Base-by-base conservation (phyloP, 495 filamentous ascomycete species). In the Neurospora sp. region DNA sequence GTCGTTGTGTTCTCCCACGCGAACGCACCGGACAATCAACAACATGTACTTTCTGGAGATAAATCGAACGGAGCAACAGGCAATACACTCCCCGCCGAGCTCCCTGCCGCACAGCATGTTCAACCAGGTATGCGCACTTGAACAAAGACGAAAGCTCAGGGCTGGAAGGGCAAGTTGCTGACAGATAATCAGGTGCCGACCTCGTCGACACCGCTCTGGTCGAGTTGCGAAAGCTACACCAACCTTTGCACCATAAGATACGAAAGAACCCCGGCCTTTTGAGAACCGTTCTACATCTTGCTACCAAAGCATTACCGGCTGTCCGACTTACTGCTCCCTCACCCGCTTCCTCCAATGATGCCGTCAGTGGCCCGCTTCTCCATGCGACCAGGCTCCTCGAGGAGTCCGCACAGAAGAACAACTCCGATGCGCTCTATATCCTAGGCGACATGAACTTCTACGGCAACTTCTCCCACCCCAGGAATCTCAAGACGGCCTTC, bases 361-460 rank as follows among this genome's bases (percentile, higher is more conserved):
- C 74, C 31, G 75, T 83, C 37, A 81, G 74, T 69, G 80, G 80
- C 1, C 80, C 80, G 35, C 82, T 89, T 31, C 80, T 83, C 20
- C 82, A 87, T 27, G 94, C 93, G 1, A 91, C 97, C 44, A 85
- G 86, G 70, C 86, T 95, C 65, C 85, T 99, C 71, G 87, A 93
- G 76, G 84, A 88, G 45, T 93, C 96, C 31, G 92, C 93, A 39
- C 82, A 88, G 37, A 83, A 90, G 73, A 90, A 91, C 71, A 92
- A 96, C 77, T 85, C 93, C 3, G 96, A 98, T 81, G 96, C 96
- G 35, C 90, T 98, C 68, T 97, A 91, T 79, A 84, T 97, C 20
- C 84, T 99, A 20, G 96, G 93, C 40, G 93, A 98, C 81, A 91
- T 98, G 89, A 97, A 94, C 80, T 97, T 98, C 81, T 93, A 96